A percentile compares a stretch with the other conserved stretches of the same genome.
Conservation (phyloP, 2,329 filamentous ascomycete species). For the Botryotinia globosa region DNA sequence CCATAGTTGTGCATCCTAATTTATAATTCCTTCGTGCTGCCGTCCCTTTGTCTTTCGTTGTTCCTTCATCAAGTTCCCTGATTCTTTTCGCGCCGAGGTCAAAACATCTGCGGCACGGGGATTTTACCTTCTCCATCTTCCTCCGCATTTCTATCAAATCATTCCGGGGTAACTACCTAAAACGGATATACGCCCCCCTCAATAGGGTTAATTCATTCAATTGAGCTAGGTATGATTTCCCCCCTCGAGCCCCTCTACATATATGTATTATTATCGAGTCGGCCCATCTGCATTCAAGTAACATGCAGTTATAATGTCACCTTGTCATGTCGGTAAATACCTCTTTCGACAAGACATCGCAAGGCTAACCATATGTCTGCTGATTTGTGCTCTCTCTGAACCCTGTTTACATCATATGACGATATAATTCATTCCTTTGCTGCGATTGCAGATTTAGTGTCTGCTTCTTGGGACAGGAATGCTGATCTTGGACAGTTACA, state of each 20-base stretch:
- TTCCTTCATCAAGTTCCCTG: not conserved
- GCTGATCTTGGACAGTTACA: constrained; percentile 1
- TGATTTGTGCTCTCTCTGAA: not conserved
- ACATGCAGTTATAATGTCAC: not conserved
- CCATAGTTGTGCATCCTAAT: not conserved
- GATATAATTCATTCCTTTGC: not conserved
- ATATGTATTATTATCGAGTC: not conserved
- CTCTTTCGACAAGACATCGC: not conserved
- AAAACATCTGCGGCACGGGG: not conserved
- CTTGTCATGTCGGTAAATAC: not conserved
- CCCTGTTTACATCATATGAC: not conserved
- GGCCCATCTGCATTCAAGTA: not conserved
- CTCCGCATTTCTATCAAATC: constrained; percentile 20
- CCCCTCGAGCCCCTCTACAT: not conserved
- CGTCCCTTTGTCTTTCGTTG: not conserved
- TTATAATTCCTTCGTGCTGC: not conserved
- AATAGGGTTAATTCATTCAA: not conserved
- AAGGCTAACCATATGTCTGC: not conserved
- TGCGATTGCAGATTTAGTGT: not conserved
- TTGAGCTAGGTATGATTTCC: not conserved
- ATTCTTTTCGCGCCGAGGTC: not conserved
- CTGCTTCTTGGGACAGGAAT: not conserved
- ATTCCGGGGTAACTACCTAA: constrained; percentile 26
- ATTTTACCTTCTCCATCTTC: constrained; percentile 25
- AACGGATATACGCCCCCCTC: not conserved